Conservation (phyloP, 2,329 filamentous ascomycete species). For the Aspergillus quadrilineatus region DNA sequence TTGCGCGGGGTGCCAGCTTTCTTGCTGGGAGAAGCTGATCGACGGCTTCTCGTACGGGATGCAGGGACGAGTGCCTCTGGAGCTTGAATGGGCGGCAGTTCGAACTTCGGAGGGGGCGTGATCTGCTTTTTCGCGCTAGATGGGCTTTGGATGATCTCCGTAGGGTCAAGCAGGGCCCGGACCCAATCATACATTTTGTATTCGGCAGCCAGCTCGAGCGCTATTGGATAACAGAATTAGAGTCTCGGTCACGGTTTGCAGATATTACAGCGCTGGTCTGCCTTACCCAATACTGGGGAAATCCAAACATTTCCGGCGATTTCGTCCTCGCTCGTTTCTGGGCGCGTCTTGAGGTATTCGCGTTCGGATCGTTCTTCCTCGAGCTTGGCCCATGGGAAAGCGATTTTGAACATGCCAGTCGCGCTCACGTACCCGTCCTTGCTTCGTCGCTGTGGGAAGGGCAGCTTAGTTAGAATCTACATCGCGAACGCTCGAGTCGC, state of each 20-base stretch:
- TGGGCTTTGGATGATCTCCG: conserved; percentile 67
- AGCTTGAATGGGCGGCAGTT: conserved; percentile 52
- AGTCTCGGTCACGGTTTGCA: not conserved
- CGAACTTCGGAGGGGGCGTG: conserved; percentile 76
- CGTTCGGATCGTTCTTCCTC: conserved; percentile 61
- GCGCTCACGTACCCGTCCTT: conserved; percentile 66
- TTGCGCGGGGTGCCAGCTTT: conserved; percentile 55
- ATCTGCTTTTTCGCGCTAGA: conserved; percentile 75
- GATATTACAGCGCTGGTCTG: not conserved
- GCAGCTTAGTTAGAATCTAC: conserved; percentile 3
- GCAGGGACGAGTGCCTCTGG: conserved; percentile 28
- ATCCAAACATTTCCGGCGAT: conserved; percentile 98
- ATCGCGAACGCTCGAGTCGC: not conserved
- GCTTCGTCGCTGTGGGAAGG: conserved; percentile 55
- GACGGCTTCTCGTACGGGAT: conserved; percentile 53
- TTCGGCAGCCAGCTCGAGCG: conserved; percentile 78
- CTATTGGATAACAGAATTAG: conserved; percentile 49
- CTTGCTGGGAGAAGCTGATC: conserved; percentile 59
- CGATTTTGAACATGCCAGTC: conserved; percentile 69
- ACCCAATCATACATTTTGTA: conserved; percentile 88
- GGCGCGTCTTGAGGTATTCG: conserved; percentile 76
- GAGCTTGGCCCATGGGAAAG: conserved; percentile 63
- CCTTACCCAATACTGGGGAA: conserved; percentile 67
- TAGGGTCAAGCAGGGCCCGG: conserved; percentile 83
- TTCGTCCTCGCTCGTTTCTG: conserved; percentile 82